These are phyloP conservation scores for Monilinia vaccinii-corymbosi DNA, from an alignment of 2,329 filamentous ascomycete genomes.

Conservation along the genomic window DNA sequence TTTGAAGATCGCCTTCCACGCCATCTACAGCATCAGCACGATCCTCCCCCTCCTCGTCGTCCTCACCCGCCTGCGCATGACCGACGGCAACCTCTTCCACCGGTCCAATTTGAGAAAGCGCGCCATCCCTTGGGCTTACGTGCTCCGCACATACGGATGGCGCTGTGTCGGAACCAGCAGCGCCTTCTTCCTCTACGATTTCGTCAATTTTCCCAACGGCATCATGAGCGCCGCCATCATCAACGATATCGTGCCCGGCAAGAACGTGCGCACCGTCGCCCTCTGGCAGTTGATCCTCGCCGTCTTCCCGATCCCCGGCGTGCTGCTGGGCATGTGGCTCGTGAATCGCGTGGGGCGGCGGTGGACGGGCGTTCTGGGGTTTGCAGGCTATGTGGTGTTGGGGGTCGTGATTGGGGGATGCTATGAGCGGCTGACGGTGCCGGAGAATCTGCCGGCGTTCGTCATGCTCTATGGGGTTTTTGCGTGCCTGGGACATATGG, in stretches of 20 bases:
- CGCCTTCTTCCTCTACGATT: conserved; percentile 32
- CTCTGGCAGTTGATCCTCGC: conserved; percentile 31
- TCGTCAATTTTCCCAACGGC: conserved; percentile 32
- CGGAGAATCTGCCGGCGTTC: neutral
- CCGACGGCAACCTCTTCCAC: conserved; percentile 4
- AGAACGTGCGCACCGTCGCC: conserved; percentile 29
- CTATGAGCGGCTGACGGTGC: neutral
- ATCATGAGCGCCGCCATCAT: conserved; percentile 32
- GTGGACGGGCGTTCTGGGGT: neutral
- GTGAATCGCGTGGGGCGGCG: conserved; percentile 26
- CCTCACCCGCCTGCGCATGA: conserved; percentile 30
- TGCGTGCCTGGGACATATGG: conserved; percentile 29
- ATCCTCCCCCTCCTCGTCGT: conserved; percentile 30
- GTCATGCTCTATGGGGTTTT: neutral
- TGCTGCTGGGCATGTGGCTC: conserved; percentile 29
- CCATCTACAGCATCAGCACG: conserved; percentile 30
- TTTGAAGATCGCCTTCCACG: conserved; percentile 23
- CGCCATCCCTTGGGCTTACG: neutral
- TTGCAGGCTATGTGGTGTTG: neutral
- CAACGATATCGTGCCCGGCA: conserved; percentile 27
- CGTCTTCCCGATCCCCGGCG: conserved; percentile 29
- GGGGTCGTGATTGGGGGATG: neutral
- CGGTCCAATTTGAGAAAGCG: neutral
- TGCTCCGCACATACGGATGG: neutral
- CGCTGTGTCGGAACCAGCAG: conserved; percentile 27